phyloP scores from a whole-genome alignment of 768 basidiomycete species.

The Lactarius sanguifluus region DNA sequence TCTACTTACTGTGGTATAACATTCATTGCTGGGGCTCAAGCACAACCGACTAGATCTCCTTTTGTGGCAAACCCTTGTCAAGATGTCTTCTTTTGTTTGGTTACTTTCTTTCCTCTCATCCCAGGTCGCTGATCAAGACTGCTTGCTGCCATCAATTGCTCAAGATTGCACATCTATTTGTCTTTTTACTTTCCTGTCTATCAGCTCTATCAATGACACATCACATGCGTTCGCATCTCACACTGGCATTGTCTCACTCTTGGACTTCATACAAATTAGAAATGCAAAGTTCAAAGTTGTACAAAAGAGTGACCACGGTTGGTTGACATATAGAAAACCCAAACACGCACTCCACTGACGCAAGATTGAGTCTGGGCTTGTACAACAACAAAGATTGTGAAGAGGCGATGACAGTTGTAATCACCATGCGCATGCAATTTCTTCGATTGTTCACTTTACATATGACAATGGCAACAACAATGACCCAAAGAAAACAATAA shows the following conservation, averaged over 20 bases:
- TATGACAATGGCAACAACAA: no score
- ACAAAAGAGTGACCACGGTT: constrained; percentile 40
- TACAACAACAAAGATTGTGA: no score
- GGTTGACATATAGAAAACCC: constrained; percentile 34
- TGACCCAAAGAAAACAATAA: no score
- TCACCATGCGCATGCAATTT: no score
- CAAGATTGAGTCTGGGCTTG: no score
- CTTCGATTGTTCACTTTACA: no score
- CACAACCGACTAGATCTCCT: constrained; percentile 32
- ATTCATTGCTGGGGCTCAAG: constrained; percentile 37
- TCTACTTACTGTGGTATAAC: constrained; percentile 24
- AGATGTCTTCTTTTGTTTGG: constrained; percentile 31
- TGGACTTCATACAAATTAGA: constrained; percentile 33
- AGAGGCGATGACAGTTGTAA: no score
- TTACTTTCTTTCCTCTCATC: constrained; percentile 37
- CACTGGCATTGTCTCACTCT: constrained; percentile 38
- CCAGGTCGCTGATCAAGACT: constrained; percentile 40
- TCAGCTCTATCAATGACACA: constrained; percentile 27
- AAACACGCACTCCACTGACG: no score
- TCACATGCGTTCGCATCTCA: constrained; percentile 35
- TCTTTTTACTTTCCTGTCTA: constrained; percentile 6
- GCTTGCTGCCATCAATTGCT: constrained; percentile 29
- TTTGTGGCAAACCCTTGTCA: constrained; percentile 33
- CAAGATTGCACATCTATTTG: no score
- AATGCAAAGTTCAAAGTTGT: constrained; percentile 38